Evolutionary conservation across 768 basidiomycete species (phyloP), one percentile per base, ranked within the genome.

Genomic region (Rhodotorula kratochvilovae): DNA sequence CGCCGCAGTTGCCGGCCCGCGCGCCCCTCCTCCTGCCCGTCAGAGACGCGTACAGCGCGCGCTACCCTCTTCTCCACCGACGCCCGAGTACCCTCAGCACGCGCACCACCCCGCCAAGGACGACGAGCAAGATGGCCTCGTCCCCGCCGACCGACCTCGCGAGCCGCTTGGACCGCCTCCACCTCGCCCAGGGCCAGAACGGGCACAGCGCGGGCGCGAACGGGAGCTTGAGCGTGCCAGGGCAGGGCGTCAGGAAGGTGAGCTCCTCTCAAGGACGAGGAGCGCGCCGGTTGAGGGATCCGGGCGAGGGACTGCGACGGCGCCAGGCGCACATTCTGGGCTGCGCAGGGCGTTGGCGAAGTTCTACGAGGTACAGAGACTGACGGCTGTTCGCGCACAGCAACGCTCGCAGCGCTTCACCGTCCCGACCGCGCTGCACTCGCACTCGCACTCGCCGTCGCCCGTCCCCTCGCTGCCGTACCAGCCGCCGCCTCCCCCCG

Each of bases 381-480:
- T 56, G 55, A 54, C 55, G 7, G 33, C 3, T 15, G 55, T 17
- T 6, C 62, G 1, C 63, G 1, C 46, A 8, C 68, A 76, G 76
- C 67, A 76, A 74, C 76, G 76, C 48, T 72, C 70, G 48, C 76
- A 77, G 29, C 70, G 76, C 23, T 77, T 77, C 68, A 75, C 76
- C 29, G 71, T 76, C 67, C 63, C 58, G 5, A 31, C 53, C 43
- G 53, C 62, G 11, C 29, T n/a, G 46, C 0, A 39, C 62, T 27
- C 63, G 19, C 21, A 54, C 23, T 23, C 42, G 39, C n/a, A 43
- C 15, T 54, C 65, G 4, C 23, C 57, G 23, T 63, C 62, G 31
- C 42, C 42, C 25, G 31, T 36, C 46, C 63, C 43, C 3, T 35
- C 56, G 7, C 67, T 63, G 25, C 65, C 72, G 1, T 63, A 61